Evolutionary conservation across 192 early-diverging fungal genomes (phyloP).

Genomic region (Coemansia sp.): DNA sequence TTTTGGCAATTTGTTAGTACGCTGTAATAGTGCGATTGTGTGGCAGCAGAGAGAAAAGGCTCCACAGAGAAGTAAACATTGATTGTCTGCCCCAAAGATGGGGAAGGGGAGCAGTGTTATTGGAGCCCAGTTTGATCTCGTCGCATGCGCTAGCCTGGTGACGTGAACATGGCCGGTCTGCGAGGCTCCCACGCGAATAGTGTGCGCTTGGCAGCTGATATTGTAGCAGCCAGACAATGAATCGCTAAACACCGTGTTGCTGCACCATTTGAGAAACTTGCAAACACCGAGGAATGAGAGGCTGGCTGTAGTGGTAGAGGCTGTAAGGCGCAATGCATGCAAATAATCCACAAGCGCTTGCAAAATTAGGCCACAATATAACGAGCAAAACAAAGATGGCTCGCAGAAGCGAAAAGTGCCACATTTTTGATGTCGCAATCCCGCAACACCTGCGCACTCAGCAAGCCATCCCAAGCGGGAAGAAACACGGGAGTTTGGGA

Average conservation of each 20-base stretch:
- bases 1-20: not conserved
- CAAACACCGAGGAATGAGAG: slow-evolving; percentile 13
- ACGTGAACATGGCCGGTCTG: not conserved
- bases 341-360: slow-evolving; percentile 6
- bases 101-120: not conserved
- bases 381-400: slow-evolving; percentile 15
- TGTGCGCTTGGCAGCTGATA: not conserved
- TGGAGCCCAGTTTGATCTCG: not conserved
- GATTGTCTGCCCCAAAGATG: not conserved
- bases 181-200: not conserved
- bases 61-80: not conserved
- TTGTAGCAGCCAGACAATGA: not conserved
- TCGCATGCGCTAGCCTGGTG: not conserved
- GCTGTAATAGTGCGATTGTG: not conserved
- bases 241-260: not conserved
- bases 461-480: slow-evolving; percentile 3
- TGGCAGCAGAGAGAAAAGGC: not conserved
- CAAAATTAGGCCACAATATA: slow-evolving; percentile 12
- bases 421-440: not conserved
- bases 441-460: not conserved
- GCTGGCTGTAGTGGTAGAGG: slow-evolving; percentile 10
- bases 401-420: not conserved
- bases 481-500: not conserved
- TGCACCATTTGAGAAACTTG: not conserved
- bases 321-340: slow-evolving; percentile 22